Evolutionary conservation across 495 filamentous ascomycete species (phyloP), one percentile per base, ranked within the genome.

Genomic region (Hypomontagnella monticulosa): DNA sequence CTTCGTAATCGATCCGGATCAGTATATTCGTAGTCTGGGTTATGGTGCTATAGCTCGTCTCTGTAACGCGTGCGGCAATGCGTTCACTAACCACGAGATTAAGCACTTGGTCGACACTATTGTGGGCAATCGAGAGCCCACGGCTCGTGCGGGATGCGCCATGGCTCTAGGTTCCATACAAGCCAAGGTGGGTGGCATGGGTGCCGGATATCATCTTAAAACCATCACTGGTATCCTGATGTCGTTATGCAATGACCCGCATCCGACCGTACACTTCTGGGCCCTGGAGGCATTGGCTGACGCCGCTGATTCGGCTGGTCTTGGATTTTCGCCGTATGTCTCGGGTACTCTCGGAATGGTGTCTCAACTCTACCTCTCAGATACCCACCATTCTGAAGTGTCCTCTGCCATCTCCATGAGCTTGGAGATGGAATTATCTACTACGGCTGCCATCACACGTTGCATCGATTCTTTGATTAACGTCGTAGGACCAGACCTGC

Each of bases 381-480:
- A 99, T 74, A 91, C 91, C 3, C 95, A 99, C 75, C 93, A 96
- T 65, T 83, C 89, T 41, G 93, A 97, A 67, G 83, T 89, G n/a
- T 78, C 85, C 18, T 87, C 89, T 4, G 77, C 90, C 40, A 88
- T 91, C 15, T 91, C 91, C 7, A 97, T 95, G 55, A 98, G 97
- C 73, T 79, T 94, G 38, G 93, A 97, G 73, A 80, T 96, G 61
- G 90, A 92, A 56, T 81, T 91, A 50, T 86, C 93, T 16, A 92
- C 93, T 0, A 84, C 90, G 2, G 88, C 91, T 9, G 89, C 93
- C 0, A 88, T 98, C 50, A 91, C 91, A 52, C 87, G 92, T 57
- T 92, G 93, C 62, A 87, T 97, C n/a, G 94, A 99, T 73, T 93
- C 93, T 27, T 80, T 97, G 5, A 92, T 99, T 77, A 97, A 97